Percentiles rank a stretch among this genome's conserved stretches.
These are phyloP conservation scores for Halteria grandinella DNA, from an alignment of 73 alveolate species.

Conservation along the genomic window DNA sequence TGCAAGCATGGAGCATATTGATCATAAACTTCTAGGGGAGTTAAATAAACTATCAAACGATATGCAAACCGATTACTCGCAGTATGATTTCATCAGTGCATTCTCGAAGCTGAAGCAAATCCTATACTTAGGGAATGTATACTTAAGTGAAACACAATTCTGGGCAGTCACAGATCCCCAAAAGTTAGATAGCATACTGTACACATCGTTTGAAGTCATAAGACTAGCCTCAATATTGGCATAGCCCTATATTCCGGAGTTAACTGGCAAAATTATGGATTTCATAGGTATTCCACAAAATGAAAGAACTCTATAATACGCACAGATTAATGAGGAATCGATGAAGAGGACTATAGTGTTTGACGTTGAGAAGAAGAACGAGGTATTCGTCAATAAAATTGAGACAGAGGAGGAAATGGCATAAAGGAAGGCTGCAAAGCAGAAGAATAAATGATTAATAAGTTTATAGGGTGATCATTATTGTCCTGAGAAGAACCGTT, in stretches of 20 bases:
- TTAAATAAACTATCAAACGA: neutral
- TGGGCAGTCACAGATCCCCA: conserved; percentile 43
- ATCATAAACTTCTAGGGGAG: neutral
- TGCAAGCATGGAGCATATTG: neutral
- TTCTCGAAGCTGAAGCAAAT: conserved; percentile 29
- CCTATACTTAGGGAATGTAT: conserved; percentile 19
- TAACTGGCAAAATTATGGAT: conserved; percentile 13
- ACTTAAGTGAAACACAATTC: conserved; percentile 17
- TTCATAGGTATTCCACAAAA: neutral
- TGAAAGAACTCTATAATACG: too few relatives aligned
- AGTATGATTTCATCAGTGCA: conserved; percentile 2
- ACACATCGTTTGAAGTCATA: conserved; percentile 18
- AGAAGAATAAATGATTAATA: too few relatives aligned
- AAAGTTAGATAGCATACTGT: conserved; percentile 8
- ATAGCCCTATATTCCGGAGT: conserved; percentile 41
- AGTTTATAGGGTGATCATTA: too few relatives aligned
- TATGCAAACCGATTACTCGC: neutral
- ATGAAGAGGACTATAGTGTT: too few relatives aligned
- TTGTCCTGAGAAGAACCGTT: too few relatives aligned
- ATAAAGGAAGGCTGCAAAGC: too few relatives aligned
- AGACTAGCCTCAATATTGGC: conserved; percentile 21
- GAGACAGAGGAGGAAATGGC: too few relatives aligned
- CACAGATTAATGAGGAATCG: too few relatives aligned
- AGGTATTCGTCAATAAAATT: too few relatives aligned
- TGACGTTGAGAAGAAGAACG: too few relatives aligned